Percentiles rank a stretch among this genome's conserved stretches.
Evolutionary conservation across 768 basidiomycete genomes (phyloP).

Genomic region (Boletus rubroflammeus): DNA sequence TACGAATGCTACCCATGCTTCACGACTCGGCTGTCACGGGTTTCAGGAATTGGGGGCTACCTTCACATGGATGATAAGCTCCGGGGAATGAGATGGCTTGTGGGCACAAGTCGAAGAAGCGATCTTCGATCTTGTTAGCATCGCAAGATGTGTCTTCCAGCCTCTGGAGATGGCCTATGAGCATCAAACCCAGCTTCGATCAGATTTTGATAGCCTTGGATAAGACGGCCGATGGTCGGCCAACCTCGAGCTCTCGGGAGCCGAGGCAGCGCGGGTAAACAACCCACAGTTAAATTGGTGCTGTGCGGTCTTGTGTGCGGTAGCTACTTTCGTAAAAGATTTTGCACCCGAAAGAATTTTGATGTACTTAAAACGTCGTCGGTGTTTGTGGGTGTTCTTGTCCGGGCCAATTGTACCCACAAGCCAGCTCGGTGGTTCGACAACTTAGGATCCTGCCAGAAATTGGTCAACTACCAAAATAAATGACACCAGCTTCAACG

Average conservation of each 20-base stretch:
- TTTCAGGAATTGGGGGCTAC: not conserved
- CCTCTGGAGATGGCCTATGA: not conserved
- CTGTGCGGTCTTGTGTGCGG: too few species aligned
- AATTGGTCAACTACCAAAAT: not conserved
- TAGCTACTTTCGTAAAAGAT: not conserved
- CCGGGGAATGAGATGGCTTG: not conserved
- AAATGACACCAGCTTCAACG: not conserved
- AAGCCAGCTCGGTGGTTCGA: not conserved
- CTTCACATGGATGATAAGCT: conserved; percentile 5
- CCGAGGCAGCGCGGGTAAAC: not conserved
- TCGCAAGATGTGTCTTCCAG: not conserved
- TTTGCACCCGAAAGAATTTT: not conserved
- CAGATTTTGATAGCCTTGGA: not conserved
- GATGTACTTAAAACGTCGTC: not conserved
- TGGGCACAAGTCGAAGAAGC: not conserved
- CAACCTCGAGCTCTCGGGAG: not conserved
- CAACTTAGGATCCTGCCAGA: not conserved
- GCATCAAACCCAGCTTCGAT: not conserved
- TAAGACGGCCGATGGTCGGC: not conserved
- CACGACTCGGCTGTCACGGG: not conserved
- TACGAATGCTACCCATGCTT: not conserved
- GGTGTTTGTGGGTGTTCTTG: not conserved
- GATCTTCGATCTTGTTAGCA: not conserved
- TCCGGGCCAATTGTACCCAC: not conserved
- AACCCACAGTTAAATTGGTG: conserved; percentile 3